Conservation (phyloP, 2,329 filamentous ascomycete species). For the Aureobasidium sp. region DNA sequence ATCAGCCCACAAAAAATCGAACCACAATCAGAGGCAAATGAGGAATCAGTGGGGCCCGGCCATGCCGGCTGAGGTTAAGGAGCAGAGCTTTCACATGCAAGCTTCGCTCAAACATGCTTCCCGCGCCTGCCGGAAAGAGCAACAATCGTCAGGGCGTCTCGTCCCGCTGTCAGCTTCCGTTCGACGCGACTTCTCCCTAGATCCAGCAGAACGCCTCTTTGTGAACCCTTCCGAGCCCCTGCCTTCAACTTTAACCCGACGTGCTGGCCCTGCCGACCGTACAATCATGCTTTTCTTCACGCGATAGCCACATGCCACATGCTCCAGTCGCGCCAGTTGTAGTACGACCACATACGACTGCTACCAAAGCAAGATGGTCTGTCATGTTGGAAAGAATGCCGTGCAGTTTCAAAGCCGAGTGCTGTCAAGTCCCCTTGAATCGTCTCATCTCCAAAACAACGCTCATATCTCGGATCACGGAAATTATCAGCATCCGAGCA, state of each 20-base stretch:
- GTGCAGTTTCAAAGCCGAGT: not conserved
- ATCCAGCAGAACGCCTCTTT: not conserved
- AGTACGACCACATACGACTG: not conserved
- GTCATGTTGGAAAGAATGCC: no score
- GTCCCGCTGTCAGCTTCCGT: slow-evolving; percentile 3
- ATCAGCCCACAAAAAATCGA: slow-evolving; percentile 15
- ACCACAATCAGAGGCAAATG: slow-evolving; percentile 16
- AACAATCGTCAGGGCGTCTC: slow-evolving; percentile 1
- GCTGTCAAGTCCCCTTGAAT: not conserved
- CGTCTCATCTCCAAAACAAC: slow-evolving; percentile 3
- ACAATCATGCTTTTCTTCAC: slow-evolving; percentile 8
- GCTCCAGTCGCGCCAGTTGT: not conserved
- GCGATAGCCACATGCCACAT: not conserved
- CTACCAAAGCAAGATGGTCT: not conserved
- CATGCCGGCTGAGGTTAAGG: not conserved
- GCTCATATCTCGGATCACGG: slow-evolving; percentile 14
- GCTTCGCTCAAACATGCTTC: not conserved
- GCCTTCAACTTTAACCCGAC: slow-evolving; percentile 7
- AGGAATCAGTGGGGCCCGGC: slow-evolving; percentile 9
- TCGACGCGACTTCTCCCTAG: not conserved
- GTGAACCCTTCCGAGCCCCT: slow-evolving; percentile 7
- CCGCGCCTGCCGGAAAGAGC: not conserved
- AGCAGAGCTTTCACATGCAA: not conserved
- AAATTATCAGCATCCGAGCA: slow-evolving; percentile 1
- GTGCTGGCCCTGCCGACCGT: not conserved